These are phyloP conservation scores for Fusarium anthophilum DNA, from an alignment of 2,329 filamentous ascomycete genomes.

Conservation along the genomic window DNA sequence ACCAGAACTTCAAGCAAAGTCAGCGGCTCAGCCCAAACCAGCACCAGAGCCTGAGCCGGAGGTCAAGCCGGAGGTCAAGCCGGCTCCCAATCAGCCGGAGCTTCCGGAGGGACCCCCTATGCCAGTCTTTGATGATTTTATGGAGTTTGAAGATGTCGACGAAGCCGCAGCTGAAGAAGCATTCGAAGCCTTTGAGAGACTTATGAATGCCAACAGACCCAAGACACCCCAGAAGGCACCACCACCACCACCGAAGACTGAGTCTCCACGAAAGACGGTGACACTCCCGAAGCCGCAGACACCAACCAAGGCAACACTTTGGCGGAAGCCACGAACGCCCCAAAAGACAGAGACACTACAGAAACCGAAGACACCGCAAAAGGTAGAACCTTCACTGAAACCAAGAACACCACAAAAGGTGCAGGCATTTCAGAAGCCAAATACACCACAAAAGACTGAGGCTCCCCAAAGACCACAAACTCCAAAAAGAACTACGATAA, in stretches of 20 bases:
- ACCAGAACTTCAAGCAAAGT: neutral
- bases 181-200: slow-evolving; percentile 51
- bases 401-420: neutral
- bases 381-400: neutral
- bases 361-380: neutral
- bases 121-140: neutral
- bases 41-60: slow-evolving; percentile 2
- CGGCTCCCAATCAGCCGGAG: neutral
- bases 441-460: neutral
- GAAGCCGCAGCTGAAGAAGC: slow-evolving; percentile 47
- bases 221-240: neutral
- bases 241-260: neutral
- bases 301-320: neutral
- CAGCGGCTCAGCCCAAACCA: neutral
- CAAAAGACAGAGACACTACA: neutral
- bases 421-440: neutral
- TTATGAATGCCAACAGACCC: slow-evolving; percentile 39
- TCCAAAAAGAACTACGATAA: slow-evolving; percentile 9
- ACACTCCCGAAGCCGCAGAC: neutral
- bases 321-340: neutral
- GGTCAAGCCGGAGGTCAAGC: slow-evolving; percentile 2
- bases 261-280: neutral
- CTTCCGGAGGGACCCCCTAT: neutral
- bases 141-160: slow-evolving; percentile 14
- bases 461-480: neutral